These are phyloP conservation scores for Ceriops zippeliana DNA, from an alignment of 345 rosid species.

Conservation along the genomic window DNA sequence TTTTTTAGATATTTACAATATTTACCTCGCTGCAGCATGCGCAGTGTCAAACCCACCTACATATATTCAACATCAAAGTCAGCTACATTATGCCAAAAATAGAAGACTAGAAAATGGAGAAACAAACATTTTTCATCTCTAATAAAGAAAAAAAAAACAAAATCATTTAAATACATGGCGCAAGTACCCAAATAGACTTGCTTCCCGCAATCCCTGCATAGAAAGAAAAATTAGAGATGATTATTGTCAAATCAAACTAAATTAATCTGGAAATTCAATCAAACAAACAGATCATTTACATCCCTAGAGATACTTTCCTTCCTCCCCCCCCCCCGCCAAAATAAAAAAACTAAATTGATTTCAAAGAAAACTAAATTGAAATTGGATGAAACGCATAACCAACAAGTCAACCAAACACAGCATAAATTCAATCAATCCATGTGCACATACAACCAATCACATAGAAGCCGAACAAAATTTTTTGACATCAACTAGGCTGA, in stretches of 20 bases:
- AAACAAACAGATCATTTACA: slow-evolving; percentile 3
- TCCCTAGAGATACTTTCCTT: too few species aligned
- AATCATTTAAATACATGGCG: slow-evolving; percentile 9
- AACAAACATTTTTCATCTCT: neutral
- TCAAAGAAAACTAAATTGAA: too few species aligned
- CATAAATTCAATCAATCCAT: slow-evolving; percentile 3
- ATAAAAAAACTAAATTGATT: too few species aligned
- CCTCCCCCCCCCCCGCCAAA: too few species aligned
- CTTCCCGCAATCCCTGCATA: slow-evolving; percentile 93
- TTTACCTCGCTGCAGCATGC: slow-evolving; percentile 90
- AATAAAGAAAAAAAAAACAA: neutral
- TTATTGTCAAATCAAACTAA: neutral
- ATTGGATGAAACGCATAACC: neutral
- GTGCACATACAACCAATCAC: too few species aligned
- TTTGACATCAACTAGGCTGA: too few species aligned
- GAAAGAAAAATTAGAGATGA: slow-evolving; percentile 3
- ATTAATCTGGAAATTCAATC: neutral
- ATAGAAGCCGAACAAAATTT: too few species aligned
- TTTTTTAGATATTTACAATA: neutral
- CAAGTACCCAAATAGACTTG: slow-evolving; percentile 90
- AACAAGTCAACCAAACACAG: neutral
- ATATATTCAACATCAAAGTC: slow-evolving; percentile 20
- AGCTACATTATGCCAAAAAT: slow-evolving; percentile 8
- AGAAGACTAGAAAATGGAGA: neutral
- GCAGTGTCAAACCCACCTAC: slow-evolving; percentile 99